phyloP scores from a whole-genome alignment of 768 basidiomycete genomes.

The Podaxis mareebaensis region DNA sequence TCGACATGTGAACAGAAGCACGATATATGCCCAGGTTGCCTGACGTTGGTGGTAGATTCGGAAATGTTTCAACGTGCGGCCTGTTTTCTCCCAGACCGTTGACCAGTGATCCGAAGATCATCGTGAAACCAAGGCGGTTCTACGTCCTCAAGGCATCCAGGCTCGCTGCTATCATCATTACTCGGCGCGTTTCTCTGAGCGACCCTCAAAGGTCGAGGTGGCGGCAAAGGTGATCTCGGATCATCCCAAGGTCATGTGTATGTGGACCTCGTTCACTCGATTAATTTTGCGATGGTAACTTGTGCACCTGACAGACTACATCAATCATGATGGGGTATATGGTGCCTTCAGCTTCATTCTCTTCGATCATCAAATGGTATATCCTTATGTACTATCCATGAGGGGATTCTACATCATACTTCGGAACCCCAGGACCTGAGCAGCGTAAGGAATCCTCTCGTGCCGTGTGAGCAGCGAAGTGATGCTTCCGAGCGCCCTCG shows the following conservation, averaged over 20 bases:
- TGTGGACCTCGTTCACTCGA: not conserved
- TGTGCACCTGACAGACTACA: not conserved
- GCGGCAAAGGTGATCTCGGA: not conserved
- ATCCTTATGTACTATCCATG: not conserved
- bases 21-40: slow-evolving; percentile 53
- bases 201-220: not conserved
- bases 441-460: not conserved
- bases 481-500: not conserved
- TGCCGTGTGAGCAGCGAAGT: not conserved
- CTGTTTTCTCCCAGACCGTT: not conserved
- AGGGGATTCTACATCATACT: not conserved
- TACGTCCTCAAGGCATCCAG: not conserved
- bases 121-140: not conserved
- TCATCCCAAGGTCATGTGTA: not conserved
- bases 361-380: not conserved
- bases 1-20: slow-evolving; percentile 80
- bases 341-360: not conserved
- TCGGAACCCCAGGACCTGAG: not conserved
- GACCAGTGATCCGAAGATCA: not conserved
- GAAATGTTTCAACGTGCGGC: not conserved
- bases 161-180: not conserved
- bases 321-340: not conserved
- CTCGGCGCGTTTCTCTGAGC: not conserved
- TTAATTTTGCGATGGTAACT: not conserved
- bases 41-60: slow-evolving; percentile 8